Base-by-base conservation (phyloP, 345 rosid genomes). In the Cardiospermum halicacabum region DNA sequence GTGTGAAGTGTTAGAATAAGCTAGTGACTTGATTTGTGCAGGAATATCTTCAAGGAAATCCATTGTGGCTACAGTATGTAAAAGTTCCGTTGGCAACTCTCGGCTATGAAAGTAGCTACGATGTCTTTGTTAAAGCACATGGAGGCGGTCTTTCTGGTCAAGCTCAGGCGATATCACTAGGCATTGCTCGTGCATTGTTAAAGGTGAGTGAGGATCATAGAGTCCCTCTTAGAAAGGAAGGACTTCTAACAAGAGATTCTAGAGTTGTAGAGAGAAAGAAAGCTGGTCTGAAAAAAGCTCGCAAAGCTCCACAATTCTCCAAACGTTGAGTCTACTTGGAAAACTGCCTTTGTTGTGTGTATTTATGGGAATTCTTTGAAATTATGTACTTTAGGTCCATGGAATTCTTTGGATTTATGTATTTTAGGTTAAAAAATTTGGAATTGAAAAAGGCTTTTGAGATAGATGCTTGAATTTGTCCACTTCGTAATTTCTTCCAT, bases 1-100 rank as follows among this genome's bases (percentile, higher is more conserved):
- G n/a, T n/a, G n/a, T n/a, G n/a, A n/a, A n/a, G n/a, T n/a, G n/a
- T n/a, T n/a, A n/a, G n/a, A n/a, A n/a, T n/a, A n/a, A n/a, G n/a
- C n/a, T n/a, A n/a, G n/a, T n/a, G n/a, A n/a, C n/a, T n/a, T n/a
- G n/a, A n/a, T 3, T 16, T 66, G 34, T 75, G 66, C 82, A 90
- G 97, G 98, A 93, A 61, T 93, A 90, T 77, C 95, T 88, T 36
- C 97, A 93, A 66, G 97, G 96, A n/a, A 93, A 93, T 69, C 99
- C 99, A 1, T 40, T 88, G 65, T 93, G 99, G 97, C 80, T 93
- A 65, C 96, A 90, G 37, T 86, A 90, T 66, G 76, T 93, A 37
- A 93, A 90, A 72, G 81, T 80, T 31, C 99, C 99, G 2, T 61
- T 90, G 76, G 80, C 76, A 61, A 80, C 89, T 34, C 62, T 93